phyloP scores from a whole-genome alignment of 805 yeast genomes.

The Candida pseudoglaebosa region DNA sequence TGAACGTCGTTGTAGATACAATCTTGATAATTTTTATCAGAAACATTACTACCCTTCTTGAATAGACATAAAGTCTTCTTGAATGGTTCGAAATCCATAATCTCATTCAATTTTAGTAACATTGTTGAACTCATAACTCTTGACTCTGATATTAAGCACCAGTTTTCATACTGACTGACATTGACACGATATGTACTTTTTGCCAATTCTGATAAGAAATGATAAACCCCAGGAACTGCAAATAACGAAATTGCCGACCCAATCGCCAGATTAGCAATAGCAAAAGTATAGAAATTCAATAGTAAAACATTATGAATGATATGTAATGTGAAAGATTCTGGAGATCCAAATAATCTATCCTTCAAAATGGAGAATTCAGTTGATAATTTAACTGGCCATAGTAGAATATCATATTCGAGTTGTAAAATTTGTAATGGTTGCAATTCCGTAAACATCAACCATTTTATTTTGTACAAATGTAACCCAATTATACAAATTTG shows the following conservation, averaged over 20 bases:
- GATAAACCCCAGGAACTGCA: slow-evolving; percentile 20
- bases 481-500: slow-evolving; percentile 14
- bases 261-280: slow-evolving; percentile 10
- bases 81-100: slow-evolving; percentile 20
- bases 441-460: slow-evolving; percentile 12
- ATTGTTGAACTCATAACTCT: slow-evolving; percentile 14
- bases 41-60: slow-evolving; percentile 9
- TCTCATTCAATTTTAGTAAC: slow-evolving; percentile 12
- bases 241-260: slow-evolving; percentile 15
- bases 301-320: slow-evolving; percentile 17
- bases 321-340: slow-evolving; percentile 18
- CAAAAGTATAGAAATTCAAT: slow-evolving; percentile 14
- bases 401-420: slow-evolving; percentile 19
- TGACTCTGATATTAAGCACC: slow-evolving; percentile 17
- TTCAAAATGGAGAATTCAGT: slow-evolving; percentile 15
- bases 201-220: slow-evolving; percentile 19
- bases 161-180: slow-evolving; percentile 11
- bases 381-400: slow-evolving; percentile 20
- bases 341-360: slow-evolving; percentile 17
- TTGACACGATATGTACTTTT: slow-evolving; percentile 17
- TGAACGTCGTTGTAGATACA: slow-evolving; percentile 7
- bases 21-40: slow-evolving; percentile 7
- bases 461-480: slow-evolving; percentile 13
- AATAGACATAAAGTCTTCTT: slow-evolving; percentile 13
- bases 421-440: slow-evolving; percentile 10